phyloP scores from a whole-genome alignment of 768 basidiomycete genomes.

The Russula sp. region DNA sequence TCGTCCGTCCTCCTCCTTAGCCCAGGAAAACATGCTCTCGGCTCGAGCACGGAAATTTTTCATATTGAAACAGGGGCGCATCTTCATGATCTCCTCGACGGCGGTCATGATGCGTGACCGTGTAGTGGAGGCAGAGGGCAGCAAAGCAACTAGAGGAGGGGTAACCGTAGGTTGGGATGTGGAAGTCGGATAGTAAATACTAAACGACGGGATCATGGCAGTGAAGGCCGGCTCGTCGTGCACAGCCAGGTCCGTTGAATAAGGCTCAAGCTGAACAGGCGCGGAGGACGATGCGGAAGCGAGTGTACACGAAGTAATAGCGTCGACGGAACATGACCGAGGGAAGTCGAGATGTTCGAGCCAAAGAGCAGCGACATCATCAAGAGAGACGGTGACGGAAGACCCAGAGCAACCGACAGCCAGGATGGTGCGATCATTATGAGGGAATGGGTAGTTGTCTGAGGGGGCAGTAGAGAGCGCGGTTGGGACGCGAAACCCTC shows the following conservation, averaged over 20 bases:
- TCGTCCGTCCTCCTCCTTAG: slow-evolving; percentile 28
- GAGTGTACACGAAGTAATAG: slow-evolving; percentile 4
- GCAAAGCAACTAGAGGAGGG: slow-evolving; percentile 31
- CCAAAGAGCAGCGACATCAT: slow-evolving; percentile 56
- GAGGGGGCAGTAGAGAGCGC: slow-evolving; percentile 8
- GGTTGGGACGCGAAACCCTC: slow-evolving; percentile 14
- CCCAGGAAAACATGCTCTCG: slow-evolving; percentile 39
- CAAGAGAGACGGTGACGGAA: slow-evolving; percentile 45
- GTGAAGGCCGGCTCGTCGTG: slow-evolving; percentile 24
- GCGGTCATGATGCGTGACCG: slow-evolving; percentile 35
- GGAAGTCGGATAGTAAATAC: slow-evolving; percentile 18
- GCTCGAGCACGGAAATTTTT: slow-evolving; percentile 40
- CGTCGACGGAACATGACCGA: slow-evolving; percentile 24
- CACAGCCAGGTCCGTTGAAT: slow-evolving; percentile 6
- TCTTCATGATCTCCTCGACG: slow-evolving; percentile 37
- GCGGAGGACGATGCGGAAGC: slow-evolving; percentile 18
- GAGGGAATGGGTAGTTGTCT: slow-evolving; percentile 24
- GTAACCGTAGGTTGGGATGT: slow-evolving; percentile 32
- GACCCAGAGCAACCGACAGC: slow-evolving; percentile 35
- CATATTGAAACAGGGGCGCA: slow-evolving; percentile 45
- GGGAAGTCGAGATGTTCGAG: slow-evolving; percentile 43
- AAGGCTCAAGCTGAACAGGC: slow-evolving; percentile 18
- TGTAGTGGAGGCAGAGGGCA: slow-evolving; percentile 34
- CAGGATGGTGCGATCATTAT: slow-evolving; percentile 34
- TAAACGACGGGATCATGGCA: slow-evolving; percentile 7